phyloP scores from a whole-genome alignment of 306 rosid species.

The Betula pendula region DNA sequence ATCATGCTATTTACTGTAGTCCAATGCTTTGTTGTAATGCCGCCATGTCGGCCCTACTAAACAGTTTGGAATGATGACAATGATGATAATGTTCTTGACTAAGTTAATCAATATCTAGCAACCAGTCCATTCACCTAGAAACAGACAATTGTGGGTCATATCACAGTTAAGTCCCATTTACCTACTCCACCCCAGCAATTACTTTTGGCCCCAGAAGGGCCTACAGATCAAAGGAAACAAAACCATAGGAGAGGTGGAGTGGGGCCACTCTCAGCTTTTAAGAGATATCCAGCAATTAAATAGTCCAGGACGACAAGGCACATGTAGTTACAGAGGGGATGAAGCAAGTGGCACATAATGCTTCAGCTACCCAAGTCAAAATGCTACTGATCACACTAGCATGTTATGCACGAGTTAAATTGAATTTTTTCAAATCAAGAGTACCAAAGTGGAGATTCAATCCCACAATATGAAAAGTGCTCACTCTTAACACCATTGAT shows the following conservation, averaged over 20 bases:
- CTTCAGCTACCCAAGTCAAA: constrained; percentile 50
- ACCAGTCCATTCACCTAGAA: constrained; percentile 30
- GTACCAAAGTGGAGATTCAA: constrained; percentile 1
- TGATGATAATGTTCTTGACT: constrained; percentile 23
- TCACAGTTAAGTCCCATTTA: constrained; percentile 21
- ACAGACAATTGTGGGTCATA: constrained; percentile 28
- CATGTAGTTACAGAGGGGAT: constrained; percentile 55
- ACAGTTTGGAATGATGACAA: constrained; percentile 6
- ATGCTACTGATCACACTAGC: constrained; percentile 23
- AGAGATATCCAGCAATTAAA: constrained; percentile 40
- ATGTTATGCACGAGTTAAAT: constrained; percentile 9
- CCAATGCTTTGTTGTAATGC: constrained; percentile 19
- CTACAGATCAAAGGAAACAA: constrained; percentile 37
- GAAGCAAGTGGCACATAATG: constrained; percentile 50
- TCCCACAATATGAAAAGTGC: not conserved
- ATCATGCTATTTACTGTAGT: constrained; percentile 9
- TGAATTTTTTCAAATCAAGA: not conserved
- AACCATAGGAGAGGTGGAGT: constrained; percentile 39
- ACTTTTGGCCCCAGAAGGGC: constrained; percentile 32
- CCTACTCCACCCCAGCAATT: constrained; percentile 43
- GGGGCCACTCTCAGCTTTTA: constrained; percentile 52
- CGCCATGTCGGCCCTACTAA: constrained; percentile 2
- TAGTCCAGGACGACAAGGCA: constrained; percentile 51
- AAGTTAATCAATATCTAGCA: constrained; percentile 20
- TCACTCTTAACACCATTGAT: not conserved